Percentiles rank a stretch among this genome's conserved stretches.
Conservation (phyloP, 768 basidiomycete species). For the Termitomyces titanicus region DNA sequence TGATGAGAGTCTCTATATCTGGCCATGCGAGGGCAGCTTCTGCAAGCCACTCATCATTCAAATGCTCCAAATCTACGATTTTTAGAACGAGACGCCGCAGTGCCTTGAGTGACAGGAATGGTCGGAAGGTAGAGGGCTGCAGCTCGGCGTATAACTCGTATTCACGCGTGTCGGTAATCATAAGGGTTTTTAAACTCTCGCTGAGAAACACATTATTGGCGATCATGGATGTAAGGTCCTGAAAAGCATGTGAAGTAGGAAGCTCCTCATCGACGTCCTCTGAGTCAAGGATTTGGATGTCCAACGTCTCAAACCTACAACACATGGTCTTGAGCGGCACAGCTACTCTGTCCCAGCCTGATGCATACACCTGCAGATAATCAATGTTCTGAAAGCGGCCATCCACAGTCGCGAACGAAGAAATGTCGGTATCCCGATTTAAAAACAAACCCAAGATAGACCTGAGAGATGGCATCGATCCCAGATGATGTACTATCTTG, state of each 20-base stretch:
- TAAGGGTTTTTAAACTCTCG: not conserved
- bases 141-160: not conserved
- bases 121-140: not conserved
- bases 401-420: not conserved
- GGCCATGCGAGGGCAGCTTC: conserved; percentile 2
- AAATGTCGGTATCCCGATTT: not conserved
- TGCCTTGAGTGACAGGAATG: not conserved
- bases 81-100: not conserved
- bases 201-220: not conserved
- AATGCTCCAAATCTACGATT: not conserved
- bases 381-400: not conserved
- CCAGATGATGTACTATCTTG: not conserved
- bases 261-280: not conserved
- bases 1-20: not conserved
- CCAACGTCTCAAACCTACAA: not conserved
- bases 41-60: conserved; percentile 1
- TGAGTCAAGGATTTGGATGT: not conserved
- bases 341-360: not conserved
- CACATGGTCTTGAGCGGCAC: not conserved
- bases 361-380: not conserved
- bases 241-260: not conserved
- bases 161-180: not conserved
- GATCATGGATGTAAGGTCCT: not conserved
- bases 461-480: not conserved
- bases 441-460: not conserved